Evolutionary conservation across 176 grass and related monocot genomes (phyloP).

Genomic region (Otatea glauca): DNA sequence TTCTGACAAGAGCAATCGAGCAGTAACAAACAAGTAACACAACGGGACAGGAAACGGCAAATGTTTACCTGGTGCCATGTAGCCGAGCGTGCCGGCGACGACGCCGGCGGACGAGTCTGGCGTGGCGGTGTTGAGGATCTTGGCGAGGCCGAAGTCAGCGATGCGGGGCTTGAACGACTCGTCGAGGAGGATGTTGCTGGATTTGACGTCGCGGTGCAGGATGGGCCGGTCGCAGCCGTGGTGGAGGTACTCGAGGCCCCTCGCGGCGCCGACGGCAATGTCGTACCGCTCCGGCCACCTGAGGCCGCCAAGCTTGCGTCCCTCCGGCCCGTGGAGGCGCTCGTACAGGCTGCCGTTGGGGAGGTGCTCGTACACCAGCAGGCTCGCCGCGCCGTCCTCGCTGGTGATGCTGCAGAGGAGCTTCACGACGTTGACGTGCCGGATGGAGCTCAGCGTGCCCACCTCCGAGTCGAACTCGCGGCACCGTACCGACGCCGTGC

Average conservation of each 20-base stretch:
- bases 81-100: conserved; percentile 82
- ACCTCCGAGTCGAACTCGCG: conserved; percentile 94
- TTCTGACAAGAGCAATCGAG: not conserved
- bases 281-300: conserved; percentile 67
- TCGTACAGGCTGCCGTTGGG: conserved; percentile 87
- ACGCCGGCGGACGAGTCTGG: conserved; percentile 41
- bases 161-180: conserved; percentile 80
- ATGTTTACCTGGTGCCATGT: conserved; percentile 75
- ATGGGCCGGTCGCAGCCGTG: conserved; percentile 77
- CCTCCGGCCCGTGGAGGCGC: conserved; percentile 49
- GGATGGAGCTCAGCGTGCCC: conserved; percentile 76
- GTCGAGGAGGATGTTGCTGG: conserved; percentile 94
- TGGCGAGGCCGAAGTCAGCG: conserved; percentile 92
- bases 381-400: conserved; percentile 64
- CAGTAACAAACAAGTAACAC: not conserved
- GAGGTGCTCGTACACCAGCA: conserved; percentile 95
- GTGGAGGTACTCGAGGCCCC: conserved; percentile 84
- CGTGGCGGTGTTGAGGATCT: conserved; percentile 50
- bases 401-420: conserved; percentile 90
- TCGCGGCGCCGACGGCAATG: conserved; percentile 68
- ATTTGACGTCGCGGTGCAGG: conserved; percentile 95
- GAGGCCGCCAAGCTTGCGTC: conserved; percentile 40
- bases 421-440: conserved; percentile 93
- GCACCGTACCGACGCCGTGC: conserved; percentile 50
- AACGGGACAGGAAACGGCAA: not conserved